Evolutionary conservation across 208 protist species (phyloP), one percentile per base, ranked within the genome.

Genomic region (Trypanosoma melophagium): DNA sequence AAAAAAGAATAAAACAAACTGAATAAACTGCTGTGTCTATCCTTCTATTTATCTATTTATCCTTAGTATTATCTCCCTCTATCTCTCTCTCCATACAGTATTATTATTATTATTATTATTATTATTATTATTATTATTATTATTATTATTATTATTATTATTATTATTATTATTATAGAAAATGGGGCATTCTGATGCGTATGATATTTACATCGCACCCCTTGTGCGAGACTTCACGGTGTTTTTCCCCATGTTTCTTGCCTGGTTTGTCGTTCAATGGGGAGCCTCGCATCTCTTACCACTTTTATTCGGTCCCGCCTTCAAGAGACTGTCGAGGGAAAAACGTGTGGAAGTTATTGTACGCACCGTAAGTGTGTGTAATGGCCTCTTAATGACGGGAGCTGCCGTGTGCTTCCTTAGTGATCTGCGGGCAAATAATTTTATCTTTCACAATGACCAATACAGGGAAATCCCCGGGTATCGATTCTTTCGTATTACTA

Each of bases 171-270:
- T 21, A n/a, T 47, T 47, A 38, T 7, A 58, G 17, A 31, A 16
- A 60, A 67, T 72, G 60, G 66, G 58, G 17, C n/a, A 24, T n/a
- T 70, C 90, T 85, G 81, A 81, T 71, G 54, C 79, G 17, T 80
- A 84, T 53, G 89, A 92, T 31, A 69, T 85, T 16, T 94, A 84
- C 81, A 69, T 94, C 38, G 40, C 61, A 14, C 89, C 89, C 0
- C 71, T 92, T 60, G 21, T 73, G 28, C 78, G 86, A 10, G 83
- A 94, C 21, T 78, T 60, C 47, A 22, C 25, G 28, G 76, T 90
- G 17, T 86, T 92, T 51, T 40, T 83, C 5, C 74, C 80, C 5
- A 79, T 87, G 70, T 47, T 92, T 8, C 64, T 61, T 49, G 77
- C 84, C n/a, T 94, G 79, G 74, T 85, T 92, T 69, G 24, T 60